phyloP scores from a whole-genome alignment of 352 stramenopile genomes.

The Pythium biforme region DNA sequence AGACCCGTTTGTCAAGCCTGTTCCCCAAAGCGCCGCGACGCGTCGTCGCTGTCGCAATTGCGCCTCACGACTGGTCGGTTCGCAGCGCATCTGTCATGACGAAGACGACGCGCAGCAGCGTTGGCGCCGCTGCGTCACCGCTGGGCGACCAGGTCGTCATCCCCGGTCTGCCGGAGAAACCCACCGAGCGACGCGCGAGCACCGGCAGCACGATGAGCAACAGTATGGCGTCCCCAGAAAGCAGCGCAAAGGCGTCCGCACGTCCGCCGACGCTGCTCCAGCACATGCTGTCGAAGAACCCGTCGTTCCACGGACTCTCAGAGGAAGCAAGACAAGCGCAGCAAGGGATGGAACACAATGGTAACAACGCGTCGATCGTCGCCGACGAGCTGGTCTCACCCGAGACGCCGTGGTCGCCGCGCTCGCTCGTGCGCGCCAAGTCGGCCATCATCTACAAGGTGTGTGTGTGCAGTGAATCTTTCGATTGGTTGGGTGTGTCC shows the following conservation, averaged over 20 bases:
- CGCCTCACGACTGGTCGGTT: not conserved
- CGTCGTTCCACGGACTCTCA: slow-evolving; percentile 5
- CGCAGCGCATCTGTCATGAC: slow-evolving; percentile 9
- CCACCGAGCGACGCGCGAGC: slow-evolving; percentile 9
- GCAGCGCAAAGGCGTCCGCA: not conserved
- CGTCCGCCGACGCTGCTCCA: slow-evolving; percentile 13
- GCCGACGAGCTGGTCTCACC: slow-evolving; percentile 41
- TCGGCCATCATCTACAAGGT: slow-evolving; percentile 88
- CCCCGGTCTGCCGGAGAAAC: slow-evolving; percentile 3
- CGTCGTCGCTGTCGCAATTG: slow-evolving; percentile 10
- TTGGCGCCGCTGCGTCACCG: not conserved
- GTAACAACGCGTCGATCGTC: slow-evolving; percentile 81
- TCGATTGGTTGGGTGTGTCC: not conserved
- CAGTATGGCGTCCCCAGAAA: not conserved
- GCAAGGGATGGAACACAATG: slow-evolving; percentile 53
- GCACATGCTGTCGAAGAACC: slow-evolving; percentile 15
- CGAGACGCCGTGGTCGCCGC: slow-evolving; percentile 80
- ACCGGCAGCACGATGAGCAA: not conserved
- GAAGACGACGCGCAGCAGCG: slow-evolving; percentile 6
- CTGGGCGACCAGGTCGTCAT: slow-evolving; percentile 1
- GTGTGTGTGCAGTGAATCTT: not conserved
- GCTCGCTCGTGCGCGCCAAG: slow-evolving; percentile 80
- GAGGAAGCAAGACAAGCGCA: slow-evolving; percentile 9
- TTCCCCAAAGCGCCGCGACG: not conserved
- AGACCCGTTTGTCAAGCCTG: slow-evolving; percentile 12